Conservation (phyloP, 306 rosid species). For the Abrus precatorius region DNA sequence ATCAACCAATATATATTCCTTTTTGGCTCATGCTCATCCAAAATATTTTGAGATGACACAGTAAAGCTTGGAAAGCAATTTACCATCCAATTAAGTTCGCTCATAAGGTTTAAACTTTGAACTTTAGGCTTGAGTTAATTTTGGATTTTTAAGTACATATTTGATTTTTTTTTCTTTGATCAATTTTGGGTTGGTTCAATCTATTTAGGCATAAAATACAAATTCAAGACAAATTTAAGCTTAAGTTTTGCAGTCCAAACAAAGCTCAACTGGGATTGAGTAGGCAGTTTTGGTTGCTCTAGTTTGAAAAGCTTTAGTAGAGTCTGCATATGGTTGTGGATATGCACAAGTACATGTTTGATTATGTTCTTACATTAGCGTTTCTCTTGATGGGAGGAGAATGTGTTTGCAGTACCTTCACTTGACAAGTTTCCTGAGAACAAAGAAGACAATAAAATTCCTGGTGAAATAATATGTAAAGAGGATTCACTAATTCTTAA, state of each 20-base stretch:
- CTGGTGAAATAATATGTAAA: constrained; percentile 64
- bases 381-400: constrained; percentile 35
- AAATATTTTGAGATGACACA: constrained; percentile 13
- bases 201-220: too few relatives aligned
- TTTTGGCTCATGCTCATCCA: background rate
- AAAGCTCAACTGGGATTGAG: too few relatives aligned
- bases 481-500: constrained; percentile 58
- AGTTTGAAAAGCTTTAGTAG: background rate
- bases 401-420: constrained; percentile 73
- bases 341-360: constrained; percentile 12
- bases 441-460: constrained; percentile 58
- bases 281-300: too few relatives aligned
- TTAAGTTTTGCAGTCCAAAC: too few relatives aligned
- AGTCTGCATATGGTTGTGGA: constrained; percentile 1
- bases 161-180: too few relatives aligned
- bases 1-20: constrained; percentile 1
- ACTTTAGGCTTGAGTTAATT: too few relatives aligned
- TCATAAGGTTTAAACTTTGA: too few relatives aligned
- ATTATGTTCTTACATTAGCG: constrained; percentile 17
- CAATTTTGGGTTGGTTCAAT: too few relatives aligned
- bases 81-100: background rate
- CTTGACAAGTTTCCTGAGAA: constrained; percentile 62
- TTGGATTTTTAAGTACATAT: too few relatives aligned
- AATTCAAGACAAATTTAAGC: too few relatives aligned
- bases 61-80: constrained; percentile 17